Conservation (phyloP, 495 filamentous ascomycete genomes). For the Echria macrotheca region DNA sequence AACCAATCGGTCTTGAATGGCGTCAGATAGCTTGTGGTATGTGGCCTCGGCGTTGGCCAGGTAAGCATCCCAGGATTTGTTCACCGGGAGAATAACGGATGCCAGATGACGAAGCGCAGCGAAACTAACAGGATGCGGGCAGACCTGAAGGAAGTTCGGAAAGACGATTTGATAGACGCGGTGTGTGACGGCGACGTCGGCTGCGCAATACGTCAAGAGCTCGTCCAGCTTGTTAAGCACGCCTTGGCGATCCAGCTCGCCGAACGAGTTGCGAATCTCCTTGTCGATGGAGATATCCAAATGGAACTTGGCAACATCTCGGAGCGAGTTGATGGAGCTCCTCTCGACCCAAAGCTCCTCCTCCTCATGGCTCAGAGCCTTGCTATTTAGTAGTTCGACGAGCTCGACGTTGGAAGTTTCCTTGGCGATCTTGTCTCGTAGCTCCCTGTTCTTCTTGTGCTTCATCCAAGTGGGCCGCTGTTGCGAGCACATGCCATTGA, state of each 20-base stretch:
- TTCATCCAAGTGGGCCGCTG: slow-evolving; percentile 97
- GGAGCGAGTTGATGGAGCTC: slow-evolving; percentile 90
- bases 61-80: slow-evolving; percentile 82
- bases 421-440: slow-evolving; percentile 72
- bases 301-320: slow-evolving; percentile 96
- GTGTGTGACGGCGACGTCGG: slow-evolving; percentile 89
- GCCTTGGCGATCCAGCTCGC: slow-evolving; percentile 66
- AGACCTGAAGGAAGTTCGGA: slow-evolving; percentile 76
- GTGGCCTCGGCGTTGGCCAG: slow-evolving; percentile 74
- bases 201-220: slow-evolving; percentile 90
- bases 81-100: slow-evolving; percentile 84
- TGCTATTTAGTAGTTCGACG: slow-evolving; percentile 61
- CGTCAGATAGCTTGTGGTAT: slow-evolving; percentile 70
- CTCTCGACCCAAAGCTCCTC: slow-evolving; percentile 93
- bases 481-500: slow-evolving; percentile 98
- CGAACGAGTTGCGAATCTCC: slow-evolving; percentile 78
- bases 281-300: slow-evolving; percentile 91
- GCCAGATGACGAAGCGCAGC: slow-evolving; percentile 88
- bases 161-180: slow-evolving; percentile 89
- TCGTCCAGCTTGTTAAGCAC: slow-evolving; percentile 67
- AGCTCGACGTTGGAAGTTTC: slow-evolving; percentile 68
- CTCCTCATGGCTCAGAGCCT: slow-evolving; percentile 67
- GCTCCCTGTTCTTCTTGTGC: slow-evolving; percentile 79
- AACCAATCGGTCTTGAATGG: slow-evolving; percentile 65
- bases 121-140: slow-evolving; percentile 96